Evolutionary conservation across 2,329 filamentous ascomycete genomes (phyloP).

Genomic region (Phialemonium atrogriseum): DNA sequence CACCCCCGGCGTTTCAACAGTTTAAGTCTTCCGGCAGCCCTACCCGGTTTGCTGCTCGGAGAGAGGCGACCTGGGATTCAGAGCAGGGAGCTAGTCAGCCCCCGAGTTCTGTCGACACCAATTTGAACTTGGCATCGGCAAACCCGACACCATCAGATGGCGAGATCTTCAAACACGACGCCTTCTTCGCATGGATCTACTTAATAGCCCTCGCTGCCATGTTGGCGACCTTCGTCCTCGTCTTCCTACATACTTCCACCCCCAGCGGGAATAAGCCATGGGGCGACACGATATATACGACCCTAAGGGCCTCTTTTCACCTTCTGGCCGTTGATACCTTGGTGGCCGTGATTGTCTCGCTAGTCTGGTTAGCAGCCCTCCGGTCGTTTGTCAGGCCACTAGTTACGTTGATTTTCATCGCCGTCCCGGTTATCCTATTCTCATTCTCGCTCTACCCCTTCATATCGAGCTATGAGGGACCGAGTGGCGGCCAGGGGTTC

Average conservation of each 20-base stretch:
- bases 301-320: slow-evolving; percentile 76
- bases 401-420: slow-evolving; percentile 70
- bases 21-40: slow-evolving; percentile 36
- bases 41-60: slow-evolving; percentile 30
- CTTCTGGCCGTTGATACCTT: slow-evolving; percentile 86
- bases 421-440: slow-evolving; percentile 77
- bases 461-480: slow-evolving; percentile 77
- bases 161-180: slow-evolving; percentile 74
- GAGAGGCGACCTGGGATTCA: slow-evolving; percentile 36
- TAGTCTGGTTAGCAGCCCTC: slow-evolving; percentile 83
- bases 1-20: slow-evolving; percentile 54
- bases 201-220: slow-evolving; percentile 76
- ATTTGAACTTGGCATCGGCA: slow-evolving; percentile 22
- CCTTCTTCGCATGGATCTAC: slow-evolving; percentile 88
- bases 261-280: slow-evolving; percentile 61
- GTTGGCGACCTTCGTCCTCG: slow-evolving; percentile 80
- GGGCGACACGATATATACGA: slow-evolving; percentile 91
- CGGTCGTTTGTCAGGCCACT: slow-evolving; percentile 82
- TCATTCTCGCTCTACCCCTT: slow-evolving; percentile 90
- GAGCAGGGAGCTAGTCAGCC: slow-evolving; percentile 35
- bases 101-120: slow-evolving; percentile 29
- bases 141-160: slow-evolving; percentile 44
- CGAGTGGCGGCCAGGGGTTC: slow-evolving; percentile 63
- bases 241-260: slow-evolving; percentile 79
- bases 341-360: slow-evolving; percentile 78